These are phyloP conservation scores for Vanilla planifolia DNA, from an alignment of 106 monocot species.

Conservation along the genomic window DNA sequence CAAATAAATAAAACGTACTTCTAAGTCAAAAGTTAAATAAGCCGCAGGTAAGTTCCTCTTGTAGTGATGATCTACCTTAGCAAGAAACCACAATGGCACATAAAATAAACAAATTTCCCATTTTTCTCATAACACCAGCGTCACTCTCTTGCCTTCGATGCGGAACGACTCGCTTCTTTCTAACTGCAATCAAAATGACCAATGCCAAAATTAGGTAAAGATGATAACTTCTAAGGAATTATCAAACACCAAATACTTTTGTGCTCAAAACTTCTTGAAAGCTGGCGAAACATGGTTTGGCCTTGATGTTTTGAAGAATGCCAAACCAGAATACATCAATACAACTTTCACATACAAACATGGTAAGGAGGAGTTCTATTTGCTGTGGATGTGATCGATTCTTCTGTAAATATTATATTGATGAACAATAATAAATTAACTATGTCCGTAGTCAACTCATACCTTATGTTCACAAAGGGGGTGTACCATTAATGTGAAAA, in stretches of 20 bases:
- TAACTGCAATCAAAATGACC: conserved; percentile 43
- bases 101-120: too few relatives aligned
- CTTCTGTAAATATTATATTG: too few relatives aligned
- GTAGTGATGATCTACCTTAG: too few relatives aligned
- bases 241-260: neutral
- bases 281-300: neutral
- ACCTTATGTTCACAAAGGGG: too few relatives aligned
- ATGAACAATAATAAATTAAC: too few relatives aligned
- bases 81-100: too few relatives aligned
- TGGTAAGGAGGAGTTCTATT: conserved; percentile 5
- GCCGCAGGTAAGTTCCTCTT: too few relatives aligned
- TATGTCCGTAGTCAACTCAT: too few relatives aligned
- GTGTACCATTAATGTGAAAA: too few relatives aligned
- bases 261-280: neutral
- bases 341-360: neutral
- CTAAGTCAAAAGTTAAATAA: too few relatives aligned
- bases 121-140: conserved; percentile 29
- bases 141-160: conserved; percentile 61
- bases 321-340: neutral
- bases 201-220: neutral
- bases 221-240: neutral
- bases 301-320: neutral
- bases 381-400: too few relatives aligned
- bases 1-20: too few relatives aligned
- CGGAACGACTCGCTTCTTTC: conserved; percentile 63